phyloP scores from a whole-genome alignment of 2,329 filamentous ascomycete species.

The Cladosporium sp. region DNA sequence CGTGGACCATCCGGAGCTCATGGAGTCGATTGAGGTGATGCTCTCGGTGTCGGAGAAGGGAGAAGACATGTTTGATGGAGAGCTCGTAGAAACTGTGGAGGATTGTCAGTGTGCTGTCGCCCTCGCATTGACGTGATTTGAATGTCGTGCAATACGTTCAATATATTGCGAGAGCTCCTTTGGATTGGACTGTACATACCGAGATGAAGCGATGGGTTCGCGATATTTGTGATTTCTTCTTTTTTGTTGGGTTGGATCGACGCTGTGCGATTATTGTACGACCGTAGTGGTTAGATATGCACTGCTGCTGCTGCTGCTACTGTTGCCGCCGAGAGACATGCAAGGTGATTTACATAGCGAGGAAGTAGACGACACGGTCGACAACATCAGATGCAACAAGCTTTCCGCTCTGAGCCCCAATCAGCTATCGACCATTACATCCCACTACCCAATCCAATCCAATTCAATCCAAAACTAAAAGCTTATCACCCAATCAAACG shows the following conservation, averaged over 20 bases:
- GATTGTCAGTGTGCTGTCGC: background rate
- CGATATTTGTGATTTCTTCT: background rate
- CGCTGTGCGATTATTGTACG: background rate
- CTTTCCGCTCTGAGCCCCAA: background rate
- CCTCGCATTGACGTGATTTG: background rate
- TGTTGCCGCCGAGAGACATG: background rate
- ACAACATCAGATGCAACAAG: background rate
- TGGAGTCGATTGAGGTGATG: background rate
- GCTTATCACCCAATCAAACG: background rate
- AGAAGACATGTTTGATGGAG: background rate
- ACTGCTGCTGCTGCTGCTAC: too few relatives aligned
- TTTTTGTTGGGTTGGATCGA: background rate
- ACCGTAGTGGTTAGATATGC: background rate
- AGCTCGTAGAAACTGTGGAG: background rate
- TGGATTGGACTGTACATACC: background rate
- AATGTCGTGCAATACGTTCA: background rate
- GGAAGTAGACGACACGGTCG: background rate
- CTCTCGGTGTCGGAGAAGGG: background rate
- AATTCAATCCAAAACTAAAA: background rate
- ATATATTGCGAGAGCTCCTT: background rate
- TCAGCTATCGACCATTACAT: background rate
- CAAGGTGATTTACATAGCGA: background rate
- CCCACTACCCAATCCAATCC: too few relatives aligned
- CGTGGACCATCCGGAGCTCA: background rate
- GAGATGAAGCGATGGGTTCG: background rate